These are phyloP conservation scores for Orbilia javanica DNA, from an alignment of 2,329 filamentous ascomycete species.

Conservation along the genomic window DNA sequence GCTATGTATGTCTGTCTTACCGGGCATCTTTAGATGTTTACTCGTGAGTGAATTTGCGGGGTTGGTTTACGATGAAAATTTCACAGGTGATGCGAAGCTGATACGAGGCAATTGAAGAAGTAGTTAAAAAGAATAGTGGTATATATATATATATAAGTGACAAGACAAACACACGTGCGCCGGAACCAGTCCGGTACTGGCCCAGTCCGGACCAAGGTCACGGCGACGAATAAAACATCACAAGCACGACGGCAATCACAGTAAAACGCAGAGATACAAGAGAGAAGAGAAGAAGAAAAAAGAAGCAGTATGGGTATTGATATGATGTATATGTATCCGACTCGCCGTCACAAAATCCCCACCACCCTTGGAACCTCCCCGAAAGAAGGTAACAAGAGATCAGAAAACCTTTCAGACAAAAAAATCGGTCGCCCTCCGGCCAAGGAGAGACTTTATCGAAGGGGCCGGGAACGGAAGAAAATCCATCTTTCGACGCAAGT, in stretches of 20 bases:
- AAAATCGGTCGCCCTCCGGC: slow-evolving; percentile 53
- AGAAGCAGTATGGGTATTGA: no score
- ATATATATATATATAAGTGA: neutral
- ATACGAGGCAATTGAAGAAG: neutral
- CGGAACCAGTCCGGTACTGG: neutral
- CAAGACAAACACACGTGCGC: neutral
- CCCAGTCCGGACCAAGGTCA: no score
- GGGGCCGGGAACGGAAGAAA: slow-evolving; percentile 62
- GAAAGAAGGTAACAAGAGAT: slow-evolving; percentile 9
- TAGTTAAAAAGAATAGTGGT: neutral
- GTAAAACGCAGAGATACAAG: neutral
- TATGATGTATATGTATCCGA: slow-evolving; percentile 56
- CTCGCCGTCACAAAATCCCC: slow-evolving; percentile 54
- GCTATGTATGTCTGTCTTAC: no score
- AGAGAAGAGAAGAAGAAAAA: neutral
- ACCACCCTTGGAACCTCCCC: slow-evolving; percentile 10
- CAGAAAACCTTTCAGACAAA: slow-evolving; percentile 47
- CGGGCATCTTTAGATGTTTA: neutral
- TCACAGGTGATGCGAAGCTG: neutral
- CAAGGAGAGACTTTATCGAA: slow-evolving; percentile 60
- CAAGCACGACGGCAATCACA: neutral
- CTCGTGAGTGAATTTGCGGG: neutral
- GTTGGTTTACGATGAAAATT: no score
- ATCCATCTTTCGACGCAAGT: slow-evolving; percentile 56
- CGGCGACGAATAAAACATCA: neutral